A percentile compares a stretch with the other conserved stretches of the same genome.
Evolutionary conservation across 495 filamentous ascomycete genomes (phyloP).

Genomic region (Oleoguttula mirabilis): DNA sequence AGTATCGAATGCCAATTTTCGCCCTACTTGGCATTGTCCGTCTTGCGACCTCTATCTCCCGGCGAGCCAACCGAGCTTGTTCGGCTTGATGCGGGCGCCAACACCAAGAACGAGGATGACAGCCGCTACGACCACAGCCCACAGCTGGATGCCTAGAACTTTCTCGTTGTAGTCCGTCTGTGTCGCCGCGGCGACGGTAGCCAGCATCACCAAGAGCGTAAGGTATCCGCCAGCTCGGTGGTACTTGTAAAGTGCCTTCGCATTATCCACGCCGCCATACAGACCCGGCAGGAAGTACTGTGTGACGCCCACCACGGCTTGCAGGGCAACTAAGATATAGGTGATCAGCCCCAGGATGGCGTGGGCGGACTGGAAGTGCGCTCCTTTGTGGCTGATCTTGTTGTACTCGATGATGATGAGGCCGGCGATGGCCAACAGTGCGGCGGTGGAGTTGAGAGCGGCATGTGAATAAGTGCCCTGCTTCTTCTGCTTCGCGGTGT

Average conservation of each 20-base stretch:
- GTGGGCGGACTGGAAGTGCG: conserved; percentile 68
- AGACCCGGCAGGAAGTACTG: conserved; percentile 60
- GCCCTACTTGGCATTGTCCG: too few relatives aligned
- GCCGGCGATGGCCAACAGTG: conserved; percentile 50
- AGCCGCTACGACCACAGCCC: conserved; percentile 51
- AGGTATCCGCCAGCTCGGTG: conserved; percentile 72
- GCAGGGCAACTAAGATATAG: conserved; percentile 55
- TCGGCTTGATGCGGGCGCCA: conserved; percentile 64
- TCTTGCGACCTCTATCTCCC: conserved; percentile 9
- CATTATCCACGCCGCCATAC: conserved; percentile 66
- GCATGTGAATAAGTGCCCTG: conserved; percentile 60
- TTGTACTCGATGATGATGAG: conserved; percentile 72
- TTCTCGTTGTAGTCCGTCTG: conserved; percentile 55
- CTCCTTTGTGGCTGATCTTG: conserved; percentile 48
- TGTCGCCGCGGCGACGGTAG: conserved; percentile 62
- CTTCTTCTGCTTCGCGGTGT: conserved; percentile 59
- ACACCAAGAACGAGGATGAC: conserved; percentile 56
- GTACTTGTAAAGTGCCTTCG: conserved; percentile 78
- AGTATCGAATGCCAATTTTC: too few relatives aligned
- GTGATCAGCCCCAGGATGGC: conserved; percentile 67
- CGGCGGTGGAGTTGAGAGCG: conserved; percentile 49
- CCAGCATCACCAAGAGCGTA: conserved; percentile 54
- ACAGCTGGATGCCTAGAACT: conserved; percentile 55
- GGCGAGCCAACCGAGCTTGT: conserved; percentile 57
- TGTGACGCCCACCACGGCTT: conserved; percentile 66